phyloP scores from a whole-genome alignment of 148 eudicot species.

The Camellia granthamiana region DNA sequence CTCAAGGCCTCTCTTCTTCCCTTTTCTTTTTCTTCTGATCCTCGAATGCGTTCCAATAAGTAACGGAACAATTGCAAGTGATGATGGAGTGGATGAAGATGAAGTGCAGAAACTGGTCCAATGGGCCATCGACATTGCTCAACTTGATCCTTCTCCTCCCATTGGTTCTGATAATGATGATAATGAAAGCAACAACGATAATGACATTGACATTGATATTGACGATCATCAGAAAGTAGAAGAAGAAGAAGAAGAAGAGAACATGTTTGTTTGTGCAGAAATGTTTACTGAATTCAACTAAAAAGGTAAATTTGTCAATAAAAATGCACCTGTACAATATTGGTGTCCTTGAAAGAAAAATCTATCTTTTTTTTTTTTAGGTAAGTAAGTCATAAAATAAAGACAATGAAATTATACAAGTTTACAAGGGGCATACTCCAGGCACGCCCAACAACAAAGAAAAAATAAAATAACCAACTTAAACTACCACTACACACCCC shows the following conservation, averaged over 20 bases:
- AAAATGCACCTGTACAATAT: no score
- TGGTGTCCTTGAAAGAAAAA: no score
- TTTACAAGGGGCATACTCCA: no score
- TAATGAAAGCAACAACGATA: slow-evolving; percentile 7
- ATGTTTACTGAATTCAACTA: no score
- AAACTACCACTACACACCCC: no score
- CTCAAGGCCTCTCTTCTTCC: slow-evolving; percentile 44
- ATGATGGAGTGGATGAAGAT: slow-evolving; percentile 30
- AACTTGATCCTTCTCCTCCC: slow-evolving; percentile 76
- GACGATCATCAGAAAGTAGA: slow-evolving; percentile 21
- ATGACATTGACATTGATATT: slow-evolving; percentile 6
- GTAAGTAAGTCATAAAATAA: no score
- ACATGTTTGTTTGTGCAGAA: no score
- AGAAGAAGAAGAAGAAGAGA: not conserved
- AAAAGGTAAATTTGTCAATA: no score
- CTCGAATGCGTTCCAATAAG: not conserved
- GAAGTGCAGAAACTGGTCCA: slow-evolving; percentile 71
- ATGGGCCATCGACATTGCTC: slow-evolving; percentile 87
- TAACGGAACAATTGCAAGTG: not conserved
- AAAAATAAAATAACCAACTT: no score
- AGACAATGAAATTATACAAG: no score
- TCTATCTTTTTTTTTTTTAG: no score
- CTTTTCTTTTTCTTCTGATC: slow-evolving; percentile 18
- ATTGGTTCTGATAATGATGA: slow-evolving; percentile 41
- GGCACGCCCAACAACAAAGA: no score